Evolutionary conservation across 306 rosid genomes (phyloP).

Genomic region (Luffa aegyptiaca): DNA sequence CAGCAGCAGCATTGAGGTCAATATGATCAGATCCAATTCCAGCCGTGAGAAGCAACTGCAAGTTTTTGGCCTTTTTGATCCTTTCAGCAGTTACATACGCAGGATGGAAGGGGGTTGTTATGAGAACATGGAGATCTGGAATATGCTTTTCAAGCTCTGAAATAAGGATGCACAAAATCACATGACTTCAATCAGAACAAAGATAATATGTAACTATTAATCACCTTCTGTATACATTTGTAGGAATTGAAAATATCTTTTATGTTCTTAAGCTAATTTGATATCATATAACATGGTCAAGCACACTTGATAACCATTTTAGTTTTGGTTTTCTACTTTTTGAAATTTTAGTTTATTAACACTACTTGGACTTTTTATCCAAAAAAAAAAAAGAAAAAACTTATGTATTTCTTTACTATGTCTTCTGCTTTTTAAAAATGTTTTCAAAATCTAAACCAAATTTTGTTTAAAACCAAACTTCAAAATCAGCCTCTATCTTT

Average conservation of each 20-base stretch:
- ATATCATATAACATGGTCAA: background rate
- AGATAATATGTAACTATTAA: background rate
- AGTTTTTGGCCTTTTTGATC: slow-evolving; percentile 77
- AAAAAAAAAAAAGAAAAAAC: too few species aligned
- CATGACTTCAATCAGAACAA: background rate
- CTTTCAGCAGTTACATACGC: slow-evolving; percentile 95
- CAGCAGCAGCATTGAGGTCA: slow-evolving; percentile 87
- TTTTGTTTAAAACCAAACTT: too few species aligned
- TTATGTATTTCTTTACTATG: too few species aligned
- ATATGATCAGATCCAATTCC: slow-evolving; percentile 92
- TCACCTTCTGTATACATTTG: background rate
- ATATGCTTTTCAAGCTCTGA: slow-evolving; percentile 85
- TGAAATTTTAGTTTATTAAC: too few species aligned
- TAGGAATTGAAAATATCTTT: background rate
- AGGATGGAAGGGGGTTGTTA: slow-evolving; percentile 92
- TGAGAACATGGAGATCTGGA: slow-evolving; percentile 78
- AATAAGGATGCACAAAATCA: slow-evolving; percentile 3
- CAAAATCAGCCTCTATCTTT: too few species aligned
- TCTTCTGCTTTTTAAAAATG: too few species aligned
- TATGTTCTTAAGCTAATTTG: background rate
- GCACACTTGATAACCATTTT: too few species aligned
- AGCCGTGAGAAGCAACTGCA: slow-evolving; percentile 81
- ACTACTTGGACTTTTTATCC: too few species aligned
- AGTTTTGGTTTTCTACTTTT: too few species aligned
- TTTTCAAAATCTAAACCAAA: too few species aligned